Conservation (phyloP, 495 filamentous ascomycete genomes). For the Penicillium waksmanii region DNA sequence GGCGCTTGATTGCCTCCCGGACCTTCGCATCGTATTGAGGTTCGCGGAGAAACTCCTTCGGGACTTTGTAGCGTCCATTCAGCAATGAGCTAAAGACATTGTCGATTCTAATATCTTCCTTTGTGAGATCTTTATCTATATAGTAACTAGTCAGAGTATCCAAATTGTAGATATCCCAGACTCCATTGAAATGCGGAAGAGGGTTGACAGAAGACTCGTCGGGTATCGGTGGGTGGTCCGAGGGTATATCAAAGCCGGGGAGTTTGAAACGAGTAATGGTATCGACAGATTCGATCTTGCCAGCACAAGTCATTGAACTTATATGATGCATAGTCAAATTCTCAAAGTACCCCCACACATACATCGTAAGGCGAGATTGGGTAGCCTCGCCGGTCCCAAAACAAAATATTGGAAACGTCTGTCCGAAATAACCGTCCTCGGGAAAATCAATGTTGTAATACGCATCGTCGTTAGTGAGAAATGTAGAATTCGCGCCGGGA, state of each 20-base stretch:
- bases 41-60: neutral
- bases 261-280: conserved; percentile 8
- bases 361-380: neutral
- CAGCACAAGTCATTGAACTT: conserved; percentile 6
- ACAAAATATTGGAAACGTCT: neutral
- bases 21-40: neutral
- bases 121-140: too few species aligned
- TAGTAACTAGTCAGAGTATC: neutral
- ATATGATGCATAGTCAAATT: conserved; percentile 6
- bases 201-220: conserved; percentile 13
- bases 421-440: neutral
- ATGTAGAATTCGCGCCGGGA: neutral
- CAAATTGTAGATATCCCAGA: neutral
- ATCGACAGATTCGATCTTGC: conserved; percentile 10
- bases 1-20: neutral
- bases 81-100: neutral
- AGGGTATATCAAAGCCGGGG: conserved; percentile 9
- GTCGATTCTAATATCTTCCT: neutral
- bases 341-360: conserved; percentile 7
- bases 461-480: neutral
- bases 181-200: neutral
- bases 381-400: neutral
- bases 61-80: neutral
- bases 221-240: conserved; percentile 1
- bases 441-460: neutral